Percentiles rank a stretch among this genome's conserved stretches.
phyloP scores from a whole-genome alignment of 371 early-diverging fungal genomes.

The Mortierella sp. region DNA sequence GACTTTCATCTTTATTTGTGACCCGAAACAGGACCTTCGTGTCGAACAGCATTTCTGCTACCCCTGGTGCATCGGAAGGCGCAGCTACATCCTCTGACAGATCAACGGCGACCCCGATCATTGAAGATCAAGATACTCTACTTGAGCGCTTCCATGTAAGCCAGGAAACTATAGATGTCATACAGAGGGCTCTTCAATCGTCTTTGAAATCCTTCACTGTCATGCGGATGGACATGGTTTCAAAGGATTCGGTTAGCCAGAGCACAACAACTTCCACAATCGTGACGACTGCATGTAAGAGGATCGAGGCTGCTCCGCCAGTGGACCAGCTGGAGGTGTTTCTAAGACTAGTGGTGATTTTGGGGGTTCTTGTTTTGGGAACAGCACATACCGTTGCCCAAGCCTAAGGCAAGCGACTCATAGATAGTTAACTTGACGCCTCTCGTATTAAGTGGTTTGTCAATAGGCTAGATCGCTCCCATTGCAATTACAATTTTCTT shows the following conservation, averaged over 20 bases:
- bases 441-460: too few relatives aligned
- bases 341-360: constrained; percentile 11
- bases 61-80: not conserved
- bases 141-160: constrained; percentile 17
- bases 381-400: not conserved
- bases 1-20: constrained; percentile 9
- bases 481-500: too few relatives aligned
- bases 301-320: not conserved
- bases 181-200: constrained; percentile 4
- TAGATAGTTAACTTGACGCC: too few relatives aligned
- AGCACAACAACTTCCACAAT: not conserved
- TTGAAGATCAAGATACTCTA: constrained; percentile 4
- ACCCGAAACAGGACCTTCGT: not conserved
- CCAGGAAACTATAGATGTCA: constrained; percentile 3
- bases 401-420: too few relatives aligned
- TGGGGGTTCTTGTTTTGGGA: constrained; percentile 4
- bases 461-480: too few relatives aligned
- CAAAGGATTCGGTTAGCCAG: not conserved
- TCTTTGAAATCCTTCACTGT: constrained; percentile 18
- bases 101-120: too few relatives aligned
- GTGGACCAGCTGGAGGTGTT: constrained; percentile 9
- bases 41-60: not conserved
- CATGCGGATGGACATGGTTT: constrained; percentile 14
- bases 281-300: not conserved
- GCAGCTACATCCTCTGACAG: too few relatives aligned